Evolutionary conservation across 2,329 filamentous ascomycete species (phyloP), one percentile per base, ranked within the genome.

Genomic region (Diaporthe eres): DNA sequence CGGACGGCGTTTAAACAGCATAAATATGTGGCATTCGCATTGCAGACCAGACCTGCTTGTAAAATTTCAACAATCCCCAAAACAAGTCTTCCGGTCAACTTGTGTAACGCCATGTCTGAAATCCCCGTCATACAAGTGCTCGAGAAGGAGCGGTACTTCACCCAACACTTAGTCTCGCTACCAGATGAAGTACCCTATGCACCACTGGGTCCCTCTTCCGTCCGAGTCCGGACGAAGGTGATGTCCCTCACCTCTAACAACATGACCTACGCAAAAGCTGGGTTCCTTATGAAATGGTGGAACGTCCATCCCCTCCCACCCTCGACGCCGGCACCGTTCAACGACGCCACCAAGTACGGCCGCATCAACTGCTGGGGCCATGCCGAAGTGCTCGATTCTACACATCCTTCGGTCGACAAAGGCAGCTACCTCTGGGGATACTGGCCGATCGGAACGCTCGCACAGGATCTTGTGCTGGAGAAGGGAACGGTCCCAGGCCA

Each of bases 321-420:
- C 12, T 63, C 71, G 34, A 63, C 71, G 28, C 71, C 71, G 9
- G 71, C 57, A 9, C 71, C 71, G 0, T 63, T 72, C 31, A 53
- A 72, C n/a, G 71, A 72, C 4, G 34, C 57, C 8, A 31, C 57
- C 57, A 72, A 72, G 34, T 72, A 72, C 49, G 71, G 71, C 28
- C 58, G 71, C 58, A 72, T 63, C 57, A 63, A 72, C 44, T 72
- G 71, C 58, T 72, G 71, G 71, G 71, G 71, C 12, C 63, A 63
- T 39, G 57, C 57, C 17, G 57, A 72, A 44, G 71, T 72, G n/a
- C 71, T 72, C 17, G 71, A 53, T 19, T 72, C 71, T 17, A 72
- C 71, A 22, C 71, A 63, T 51, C 42, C 71, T 12, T 51, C 44
- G 22, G 71, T 72, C 34, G 47, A 55, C 2, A 72, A 63, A 15